These are phyloP conservation scores for Penicillium roqueforti DNA, from an alignment of 495 filamentous ascomycete species.

Conservation along the genomic window DNA sequence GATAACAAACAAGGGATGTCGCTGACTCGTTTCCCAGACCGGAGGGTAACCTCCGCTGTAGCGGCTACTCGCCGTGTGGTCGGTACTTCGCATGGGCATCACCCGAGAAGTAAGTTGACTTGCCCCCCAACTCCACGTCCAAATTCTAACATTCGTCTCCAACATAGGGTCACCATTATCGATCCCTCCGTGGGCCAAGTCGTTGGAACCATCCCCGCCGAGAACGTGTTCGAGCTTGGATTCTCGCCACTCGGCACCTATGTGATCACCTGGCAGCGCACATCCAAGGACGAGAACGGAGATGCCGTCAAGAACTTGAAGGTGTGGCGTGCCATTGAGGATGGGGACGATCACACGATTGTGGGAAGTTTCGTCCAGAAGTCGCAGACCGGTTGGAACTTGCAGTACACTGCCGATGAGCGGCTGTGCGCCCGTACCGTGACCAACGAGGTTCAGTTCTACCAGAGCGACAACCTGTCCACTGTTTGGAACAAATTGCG, in stretches of 20 bases:
- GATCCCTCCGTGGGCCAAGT: constrained; percentile 77
- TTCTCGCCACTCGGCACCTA: constrained; percentile 92
- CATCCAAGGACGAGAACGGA: constrained; percentile 85
- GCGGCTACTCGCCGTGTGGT: constrained; percentile 89
- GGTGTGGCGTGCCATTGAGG: constrained; percentile 76
- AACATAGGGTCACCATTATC: constrained; percentile 68
- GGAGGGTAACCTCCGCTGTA: constrained; percentile 91
- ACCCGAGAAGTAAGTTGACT: constrained; percentile 59
- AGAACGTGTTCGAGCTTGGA: constrained; percentile 86
- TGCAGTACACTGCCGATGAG: constrained; percentile 95
- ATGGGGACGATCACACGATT: constrained; percentile 59
- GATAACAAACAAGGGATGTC: not conserved
- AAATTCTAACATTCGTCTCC: not conserved
- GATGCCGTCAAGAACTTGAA: constrained; percentile 94
- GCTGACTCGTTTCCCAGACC: constrained; percentile 52
- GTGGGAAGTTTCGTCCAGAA: constrained; percentile 92
- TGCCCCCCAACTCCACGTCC: not conserved
- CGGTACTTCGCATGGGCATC: constrained; percentile 95
- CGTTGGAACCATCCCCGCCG: constrained; percentile 65
- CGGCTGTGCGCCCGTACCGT: constrained; percentile 85
- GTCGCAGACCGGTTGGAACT: constrained; percentile 90
- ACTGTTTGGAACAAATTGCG: constrained; percentile 94
- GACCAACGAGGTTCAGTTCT: constrained; percentile 97
- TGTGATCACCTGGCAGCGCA: constrained; percentile 94
- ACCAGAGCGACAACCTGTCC: constrained; percentile 74